Evolutionary conservation across 306 rosid species (phyloP).

Genomic region (Cucurbita ficifolia): DNA sequence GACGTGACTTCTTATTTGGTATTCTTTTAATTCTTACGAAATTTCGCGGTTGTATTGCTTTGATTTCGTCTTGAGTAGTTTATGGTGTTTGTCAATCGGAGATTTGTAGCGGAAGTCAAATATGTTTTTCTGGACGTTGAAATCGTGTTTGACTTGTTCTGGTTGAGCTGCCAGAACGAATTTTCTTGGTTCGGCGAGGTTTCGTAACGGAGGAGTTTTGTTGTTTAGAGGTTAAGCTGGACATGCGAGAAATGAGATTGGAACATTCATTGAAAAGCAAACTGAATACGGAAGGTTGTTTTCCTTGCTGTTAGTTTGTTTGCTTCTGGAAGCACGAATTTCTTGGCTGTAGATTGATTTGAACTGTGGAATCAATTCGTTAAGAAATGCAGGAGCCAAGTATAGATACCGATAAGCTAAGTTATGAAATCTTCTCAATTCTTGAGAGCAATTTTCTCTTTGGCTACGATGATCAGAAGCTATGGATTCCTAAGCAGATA

Average conservation of each 20-base stretch:
- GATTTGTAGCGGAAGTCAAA: not conserved
- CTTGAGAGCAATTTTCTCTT: slow-evolving; percentile 91
- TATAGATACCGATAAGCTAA: slow-evolving; percentile 66
- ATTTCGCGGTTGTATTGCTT: not conserved
- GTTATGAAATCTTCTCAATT: slow-evolving; percentile 87
- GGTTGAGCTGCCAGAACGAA: not conserved
- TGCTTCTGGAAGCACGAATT: not conserved
- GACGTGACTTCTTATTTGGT: not conserved
- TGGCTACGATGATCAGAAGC: slow-evolving; percentile 85
- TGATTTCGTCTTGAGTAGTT: not conserved
- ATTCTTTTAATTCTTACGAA: not conserved
- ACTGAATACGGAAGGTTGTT: not conserved
- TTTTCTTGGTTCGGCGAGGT: not conserved
- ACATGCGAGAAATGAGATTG: not conserved
- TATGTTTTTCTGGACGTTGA: not conserved
- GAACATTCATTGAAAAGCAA: not conserved
- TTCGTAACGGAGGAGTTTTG: not conserved
- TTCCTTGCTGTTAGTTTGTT: not conserved
- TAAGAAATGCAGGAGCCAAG: slow-evolving; percentile 60
- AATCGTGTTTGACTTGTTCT: not conserved
- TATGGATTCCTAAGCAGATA: slow-evolving; percentile 82
- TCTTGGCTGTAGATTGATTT: not conserved
- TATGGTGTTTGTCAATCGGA: not conserved
- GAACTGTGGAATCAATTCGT: slow-evolving; percentile 24
- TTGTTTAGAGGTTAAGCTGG: not conserved